Evolutionary conservation across 192 early-diverging fungal species (phyloP).

Genomic region (Endogone sp.): DNA sequence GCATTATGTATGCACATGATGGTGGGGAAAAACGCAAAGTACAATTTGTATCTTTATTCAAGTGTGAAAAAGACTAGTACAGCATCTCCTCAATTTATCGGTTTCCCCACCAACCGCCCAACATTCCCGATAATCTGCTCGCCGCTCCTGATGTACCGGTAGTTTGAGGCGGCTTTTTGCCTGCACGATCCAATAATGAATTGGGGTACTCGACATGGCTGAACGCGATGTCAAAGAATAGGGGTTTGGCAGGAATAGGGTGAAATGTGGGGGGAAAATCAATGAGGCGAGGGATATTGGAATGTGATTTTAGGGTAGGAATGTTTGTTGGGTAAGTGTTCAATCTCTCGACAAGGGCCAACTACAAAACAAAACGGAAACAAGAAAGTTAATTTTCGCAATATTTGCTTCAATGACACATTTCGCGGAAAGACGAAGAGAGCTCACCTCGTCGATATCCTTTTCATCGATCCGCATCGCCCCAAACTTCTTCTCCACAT

Average conservation of each 20-base stretch:
- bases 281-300: constrained; percentile 44
- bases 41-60: too few relatives aligned
- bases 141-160: not conserved
- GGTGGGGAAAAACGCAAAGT: too few relatives aligned
- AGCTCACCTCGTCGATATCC: constrained; percentile 33
- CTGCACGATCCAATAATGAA: not conserved
- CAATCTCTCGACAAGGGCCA: constrained; percentile 48
- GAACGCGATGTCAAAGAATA: constrained; percentile 78
- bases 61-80: too few relatives aligned
- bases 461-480: constrained; percentile 36
- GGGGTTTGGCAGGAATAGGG: constrained; percentile 66
- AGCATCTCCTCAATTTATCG: not conserved
- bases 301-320: constrained; percentile 1
- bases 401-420: too few relatives aligned
- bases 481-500: constrained; percentile 27
- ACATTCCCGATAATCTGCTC: not conserved
- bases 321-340: constrained; percentile 47
- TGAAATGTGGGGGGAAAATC: constrained; percentile 63
- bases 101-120: not conserved
- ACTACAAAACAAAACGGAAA: constrained; percentile 23
- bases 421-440: too few relatives aligned
- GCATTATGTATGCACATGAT: too few relatives aligned
- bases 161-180: not conserved
- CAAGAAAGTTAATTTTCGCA: too few relatives aligned
- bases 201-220: constrained; percentile 60